These are phyloP conservation scores for Mycena olivaceomarginata DNA, from an alignment of 768 basidiomycete genomes.

Conservation along the genomic window DNA sequence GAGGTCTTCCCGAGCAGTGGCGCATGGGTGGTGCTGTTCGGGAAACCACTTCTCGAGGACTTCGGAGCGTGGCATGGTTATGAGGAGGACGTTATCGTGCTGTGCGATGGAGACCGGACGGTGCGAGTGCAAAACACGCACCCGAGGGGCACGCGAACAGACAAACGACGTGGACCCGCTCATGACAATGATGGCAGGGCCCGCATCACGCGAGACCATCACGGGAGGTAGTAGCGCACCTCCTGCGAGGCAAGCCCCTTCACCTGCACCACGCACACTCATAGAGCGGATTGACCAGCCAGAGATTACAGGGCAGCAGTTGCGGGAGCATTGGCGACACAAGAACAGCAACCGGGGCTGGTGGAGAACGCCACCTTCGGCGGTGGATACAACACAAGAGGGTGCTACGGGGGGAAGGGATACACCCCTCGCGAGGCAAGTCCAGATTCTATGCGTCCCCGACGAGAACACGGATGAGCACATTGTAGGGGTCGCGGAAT, in stretches of 20 bases:
- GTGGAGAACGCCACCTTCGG: not conserved
- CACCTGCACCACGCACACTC: not conserved
- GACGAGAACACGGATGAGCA: conserved; percentile 4
- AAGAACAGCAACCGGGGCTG: not conserved
- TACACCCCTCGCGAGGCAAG: conserved; percentile 31
- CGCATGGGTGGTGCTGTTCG: conserved; percentile 39
- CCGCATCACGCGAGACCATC: conserved; percentile 28
- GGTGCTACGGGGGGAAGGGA: conserved; percentile 4
- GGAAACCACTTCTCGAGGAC: conserved; percentile 43
- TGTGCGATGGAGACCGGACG: not conserved
- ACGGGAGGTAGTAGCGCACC: conserved; percentile 31
- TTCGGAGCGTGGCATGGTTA: conserved; percentile 43
- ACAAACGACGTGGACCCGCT: conserved; percentile 1
- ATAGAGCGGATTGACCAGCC: conserved; percentile 20
- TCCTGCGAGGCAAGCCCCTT: conserved; percentile 35
- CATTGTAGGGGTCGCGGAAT: not conserved
- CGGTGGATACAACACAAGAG: not conserved
- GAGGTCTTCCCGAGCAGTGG: conserved; percentile 46
- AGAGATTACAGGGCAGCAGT: too few species aligned
- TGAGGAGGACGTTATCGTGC: conserved; percentile 22
- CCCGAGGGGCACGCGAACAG: not conserved
- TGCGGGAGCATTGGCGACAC: too few species aligned
- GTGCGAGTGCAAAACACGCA: conserved; percentile 2
- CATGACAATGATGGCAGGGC: conserved; percentile 17
- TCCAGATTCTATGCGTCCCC: not conserved